These are phyloP conservation scores for Penicillium aurantiogriseum DNA, from an alignment of 2,329 filamentous ascomycete species.

Conservation along the genomic window DNA sequence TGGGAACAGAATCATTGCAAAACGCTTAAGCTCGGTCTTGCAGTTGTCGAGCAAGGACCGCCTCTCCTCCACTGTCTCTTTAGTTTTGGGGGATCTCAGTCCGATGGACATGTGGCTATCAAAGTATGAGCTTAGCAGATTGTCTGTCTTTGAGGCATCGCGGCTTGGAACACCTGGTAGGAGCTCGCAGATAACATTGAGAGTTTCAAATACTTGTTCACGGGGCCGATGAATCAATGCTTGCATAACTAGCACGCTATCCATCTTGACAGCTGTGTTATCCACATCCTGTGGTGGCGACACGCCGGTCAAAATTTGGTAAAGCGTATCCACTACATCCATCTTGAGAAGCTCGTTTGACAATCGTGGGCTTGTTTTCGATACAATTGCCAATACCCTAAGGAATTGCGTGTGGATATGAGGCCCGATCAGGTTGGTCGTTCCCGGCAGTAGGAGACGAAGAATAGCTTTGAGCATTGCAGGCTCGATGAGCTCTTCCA, in stretches of 20 bases:
- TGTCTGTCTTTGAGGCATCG: constrained; percentile 52
- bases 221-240: constrained; percentile 91
- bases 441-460: constrained; percentile 84
- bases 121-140: constrained; percentile 46
- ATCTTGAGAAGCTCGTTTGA: constrained; percentile 92
- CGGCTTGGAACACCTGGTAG: constrained; percentile 70
- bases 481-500: constrained; percentile 89
- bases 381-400: constrained; percentile 84
- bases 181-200: constrained; percentile 96
- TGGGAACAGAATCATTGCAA: constrained; percentile 88
- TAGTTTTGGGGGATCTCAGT: constrained; percentile 37
- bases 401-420: constrained; percentile 97
- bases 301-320: constrained; percentile 94
- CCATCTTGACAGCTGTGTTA: constrained; percentile 62
- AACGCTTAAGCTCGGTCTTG: constrained; percentile 82
- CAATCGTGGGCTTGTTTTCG: constrained; percentile 79
- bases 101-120: constrained; percentile 46
- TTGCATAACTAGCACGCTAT: constrained; percentile 98
- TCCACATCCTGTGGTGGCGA: constrained; percentile 77
- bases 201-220: constrained; percentile 93
- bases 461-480: constrained; percentile 82
- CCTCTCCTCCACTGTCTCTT: constrained; percentile 69
- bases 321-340: constrained; percentile 95
- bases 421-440: constrained; percentile 89
- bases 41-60: constrained; percentile 79